Conservation (phyloP, 164 flowering plant species). For the Cinnamomum chago region DNA sequence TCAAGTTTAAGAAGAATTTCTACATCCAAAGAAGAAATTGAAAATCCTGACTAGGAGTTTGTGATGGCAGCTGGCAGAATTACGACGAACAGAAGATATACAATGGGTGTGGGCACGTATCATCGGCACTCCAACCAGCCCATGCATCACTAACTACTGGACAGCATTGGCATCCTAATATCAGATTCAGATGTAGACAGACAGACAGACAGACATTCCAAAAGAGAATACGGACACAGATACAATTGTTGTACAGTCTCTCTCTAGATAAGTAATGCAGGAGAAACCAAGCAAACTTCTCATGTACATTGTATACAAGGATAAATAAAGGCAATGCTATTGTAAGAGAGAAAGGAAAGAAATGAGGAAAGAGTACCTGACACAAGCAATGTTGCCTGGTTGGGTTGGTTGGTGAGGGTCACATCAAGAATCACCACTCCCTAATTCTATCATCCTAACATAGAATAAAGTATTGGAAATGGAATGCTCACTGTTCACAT, state of each 20-base stretch:
- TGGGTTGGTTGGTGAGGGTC: no score
- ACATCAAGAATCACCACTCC: no score
- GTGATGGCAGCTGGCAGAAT: conserved; percentile 66
- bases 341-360: no score
- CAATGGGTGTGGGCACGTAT: conserved; percentile 64
- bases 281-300: background rate
- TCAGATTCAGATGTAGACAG: background rate
- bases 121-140: conserved; percentile 68
- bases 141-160: conserved; percentile 47
- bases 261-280: background rate
- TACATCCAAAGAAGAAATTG: no score
- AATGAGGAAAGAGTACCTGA: no score
- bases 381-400: no score
- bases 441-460: no score
- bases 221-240: background rate
- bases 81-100: conserved; percentile 34
- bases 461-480: no score
- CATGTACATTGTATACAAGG: background rate
- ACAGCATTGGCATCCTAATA: conserved; percentile 41
- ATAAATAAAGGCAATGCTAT: background rate
- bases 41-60: conserved; percentile 12
- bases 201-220: background rate
- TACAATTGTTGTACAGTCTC: background rate
- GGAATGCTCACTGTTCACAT: no score
- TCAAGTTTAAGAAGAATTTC: background rate